Evolutionary conservation across 495 filamentous ascomycete genomes (phyloP).

Genomic region (Aspergillus conjunctus): DNA sequence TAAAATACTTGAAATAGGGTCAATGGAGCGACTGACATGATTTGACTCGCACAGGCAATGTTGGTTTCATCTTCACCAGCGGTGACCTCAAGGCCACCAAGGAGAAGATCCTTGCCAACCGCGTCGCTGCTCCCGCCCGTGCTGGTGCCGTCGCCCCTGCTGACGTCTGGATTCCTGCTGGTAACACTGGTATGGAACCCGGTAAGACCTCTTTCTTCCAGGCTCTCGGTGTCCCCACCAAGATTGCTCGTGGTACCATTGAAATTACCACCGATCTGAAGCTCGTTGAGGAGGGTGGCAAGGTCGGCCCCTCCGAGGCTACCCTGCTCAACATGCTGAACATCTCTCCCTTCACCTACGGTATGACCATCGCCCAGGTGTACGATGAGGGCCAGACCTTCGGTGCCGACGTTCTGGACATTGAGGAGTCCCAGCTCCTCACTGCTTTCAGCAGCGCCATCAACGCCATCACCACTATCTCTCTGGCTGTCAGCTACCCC

Average conservation of each 20-base stretch:
- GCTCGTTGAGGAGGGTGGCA: constrained; percentile 87
- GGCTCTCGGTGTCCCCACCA: constrained; percentile 99
- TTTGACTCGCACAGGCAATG: constrained; percentile 61
- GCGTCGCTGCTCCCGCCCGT: constrained; percentile 94
- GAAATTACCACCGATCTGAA: constrained; percentile 99
- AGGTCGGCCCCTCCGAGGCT: constrained; percentile 98
- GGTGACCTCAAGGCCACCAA: constrained; percentile 86
- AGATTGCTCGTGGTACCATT: constrained; percentile 99
- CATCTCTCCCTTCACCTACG: constrained; percentile 99
- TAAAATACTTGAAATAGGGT: not conserved
- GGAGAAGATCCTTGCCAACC: constrained; percentile 93
- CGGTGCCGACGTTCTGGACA: constrained; percentile 80
- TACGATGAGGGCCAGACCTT: constrained; percentile 97
- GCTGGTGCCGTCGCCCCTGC: constrained; percentile 90
- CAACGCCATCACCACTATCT: constrained; percentile 83
- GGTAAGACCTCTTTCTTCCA: constrained; percentile 99
- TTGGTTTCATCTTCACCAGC: constrained; percentile 99
- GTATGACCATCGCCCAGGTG: constrained; percentile 92
- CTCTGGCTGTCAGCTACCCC: constrained; percentile 89
- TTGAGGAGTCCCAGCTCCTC: constrained; percentile 89
- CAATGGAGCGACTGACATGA: not conserved
- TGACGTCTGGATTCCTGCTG: constrained; percentile 90
- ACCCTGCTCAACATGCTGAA: constrained; percentile 99
- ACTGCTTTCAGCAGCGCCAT: constrained; percentile 80
- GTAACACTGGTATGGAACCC: constrained; percentile 99